Conservation (phyloP, 305 asterid genomes). For the Solanum chacoense region DNA sequence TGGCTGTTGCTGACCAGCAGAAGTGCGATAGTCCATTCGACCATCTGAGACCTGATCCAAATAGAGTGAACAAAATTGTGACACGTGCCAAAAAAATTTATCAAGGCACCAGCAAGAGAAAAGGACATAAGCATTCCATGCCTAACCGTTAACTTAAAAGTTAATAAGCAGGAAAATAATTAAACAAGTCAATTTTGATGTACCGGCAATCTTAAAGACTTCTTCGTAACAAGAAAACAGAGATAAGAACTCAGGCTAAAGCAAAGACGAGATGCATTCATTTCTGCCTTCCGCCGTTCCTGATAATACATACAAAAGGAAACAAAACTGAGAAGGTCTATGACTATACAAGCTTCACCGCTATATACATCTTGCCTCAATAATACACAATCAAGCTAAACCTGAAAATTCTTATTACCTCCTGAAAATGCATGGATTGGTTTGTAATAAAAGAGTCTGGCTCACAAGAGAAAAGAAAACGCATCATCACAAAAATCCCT, state of each 20-base stretch:
- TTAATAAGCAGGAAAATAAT: background rate
- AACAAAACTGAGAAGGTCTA: background rate
- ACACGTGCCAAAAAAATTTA: background rate
- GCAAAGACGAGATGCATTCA: slow-evolving; percentile 66
- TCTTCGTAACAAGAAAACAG: slow-evolving; percentile 69
- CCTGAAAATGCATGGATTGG: slow-evolving; percentile 36
- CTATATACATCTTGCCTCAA: background rate
- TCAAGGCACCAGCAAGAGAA: background rate
- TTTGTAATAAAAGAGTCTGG: slow-evolving; percentile 43
- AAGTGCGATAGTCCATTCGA: slow-evolving; percentile 30
- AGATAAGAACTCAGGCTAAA: slow-evolving; percentile 91
- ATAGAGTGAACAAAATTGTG: slow-evolving; percentile 1
- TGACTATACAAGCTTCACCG: background rate
- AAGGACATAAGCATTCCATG: background rate
- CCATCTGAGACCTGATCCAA: slow-evolving; percentile 59
- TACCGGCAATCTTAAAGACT: slow-evolving; percentile 77
- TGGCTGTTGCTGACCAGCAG: slow-evolving; percentile 67
- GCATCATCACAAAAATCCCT: slow-evolving; percentile 80
- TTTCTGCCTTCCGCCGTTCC: slow-evolving; percentile 59
- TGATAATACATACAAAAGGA: slow-evolving; percentile 20
- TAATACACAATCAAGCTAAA: background rate
- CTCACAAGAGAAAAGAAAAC: slow-evolving; percentile 53
- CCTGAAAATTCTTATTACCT: slow-evolving; percentile 31
- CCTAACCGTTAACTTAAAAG: background rate
- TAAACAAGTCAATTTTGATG: background rate